Conservation (phyloP, 305 asterid genomes). For the Fraxinus dipetala region DNA sequence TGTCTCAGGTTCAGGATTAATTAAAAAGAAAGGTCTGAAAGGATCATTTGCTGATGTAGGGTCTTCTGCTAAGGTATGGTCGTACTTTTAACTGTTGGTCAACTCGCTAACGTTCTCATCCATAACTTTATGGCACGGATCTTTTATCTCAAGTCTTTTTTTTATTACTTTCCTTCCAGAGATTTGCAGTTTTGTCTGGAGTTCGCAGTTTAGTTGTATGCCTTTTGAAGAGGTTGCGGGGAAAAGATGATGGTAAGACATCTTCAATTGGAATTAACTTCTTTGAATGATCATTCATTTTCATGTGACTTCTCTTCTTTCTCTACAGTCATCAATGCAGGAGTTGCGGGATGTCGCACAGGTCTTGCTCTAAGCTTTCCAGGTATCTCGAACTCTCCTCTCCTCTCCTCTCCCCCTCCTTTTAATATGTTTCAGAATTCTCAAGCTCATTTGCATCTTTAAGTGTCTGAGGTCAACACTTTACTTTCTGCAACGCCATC, state of each 20-base stretch:
- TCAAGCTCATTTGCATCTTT: neutral
- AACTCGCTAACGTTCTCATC: neutral
- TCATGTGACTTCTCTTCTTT: slow-evolving; percentile 14
- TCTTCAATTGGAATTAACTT: slow-evolving; percentile 1
- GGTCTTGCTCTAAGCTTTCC: slow-evolving; percentile 92
- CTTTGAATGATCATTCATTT: neutral
- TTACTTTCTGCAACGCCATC: neutral
- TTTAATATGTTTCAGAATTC: neutral
- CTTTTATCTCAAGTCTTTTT: slow-evolving; percentile 6
- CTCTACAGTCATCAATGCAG: slow-evolving; percentile 70
- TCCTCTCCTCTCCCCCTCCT: neutral
- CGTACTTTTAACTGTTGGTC: neutral
- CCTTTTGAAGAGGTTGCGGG: slow-evolving; percentile 72
- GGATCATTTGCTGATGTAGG: slow-evolving; percentile 81
- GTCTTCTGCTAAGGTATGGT: slow-evolving; percentile 77
- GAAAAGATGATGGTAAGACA: slow-evolving; percentile 84
- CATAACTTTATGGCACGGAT: neutral
- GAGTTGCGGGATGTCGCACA: slow-evolving; percentile 94
- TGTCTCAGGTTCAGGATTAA: slow-evolving; percentile 60
- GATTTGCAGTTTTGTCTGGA: slow-evolving; percentile 82
- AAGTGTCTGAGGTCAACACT: neutral
- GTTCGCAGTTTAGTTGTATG: slow-evolving; percentile 87
- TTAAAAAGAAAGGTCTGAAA: slow-evolving; percentile 68
- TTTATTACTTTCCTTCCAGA: slow-evolving; percentile 35
- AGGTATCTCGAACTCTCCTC: slow-evolving; percentile 37